Percentiles rank a stretch among this genome's conserved stretches.
These are phyloP conservation scores for Pseudonectria buxi DNA, from an alignment of 2,329 filamentous ascomycete species.

Conservation along the genomic window DNA sequence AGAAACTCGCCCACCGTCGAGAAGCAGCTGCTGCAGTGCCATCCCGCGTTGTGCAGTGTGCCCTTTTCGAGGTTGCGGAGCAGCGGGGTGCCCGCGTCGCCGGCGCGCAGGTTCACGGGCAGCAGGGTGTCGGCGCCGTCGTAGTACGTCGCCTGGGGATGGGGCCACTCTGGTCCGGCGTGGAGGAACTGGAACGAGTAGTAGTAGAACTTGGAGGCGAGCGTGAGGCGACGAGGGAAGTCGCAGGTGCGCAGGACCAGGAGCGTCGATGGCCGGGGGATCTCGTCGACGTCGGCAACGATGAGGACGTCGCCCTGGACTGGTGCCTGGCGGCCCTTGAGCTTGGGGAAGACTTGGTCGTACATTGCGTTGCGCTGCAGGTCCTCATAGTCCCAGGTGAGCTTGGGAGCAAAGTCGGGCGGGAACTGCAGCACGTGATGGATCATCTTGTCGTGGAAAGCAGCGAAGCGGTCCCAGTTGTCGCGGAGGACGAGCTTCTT, in stretches of 20 bases:
- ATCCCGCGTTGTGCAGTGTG: slow-evolving; percentile 43
- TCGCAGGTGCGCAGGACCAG: slow-evolving; percentile 42
- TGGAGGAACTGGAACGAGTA: slow-evolving; percentile 50
- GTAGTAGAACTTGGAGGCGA: slow-evolving; percentile 48
- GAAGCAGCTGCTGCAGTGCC: slow-evolving; percentile 60
- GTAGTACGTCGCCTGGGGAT: slow-evolving; percentile 55
- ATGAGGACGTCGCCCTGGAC: slow-evolving; percentile 47
- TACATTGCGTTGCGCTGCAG: slow-evolving; percentile 52
- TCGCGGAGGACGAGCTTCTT: slow-evolving; percentile 49
- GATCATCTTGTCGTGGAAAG: slow-evolving; percentile 55
- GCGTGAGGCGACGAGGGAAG: slow-evolving; percentile 46
- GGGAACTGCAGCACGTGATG: slow-evolving; percentile 47
- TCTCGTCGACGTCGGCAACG: slow-evolving; percentile 56
- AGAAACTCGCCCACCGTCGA: slow-evolving; percentile 47
- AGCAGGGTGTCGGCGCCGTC: slow-evolving; percentile 38
- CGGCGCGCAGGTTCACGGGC: slow-evolving; percentile 47
- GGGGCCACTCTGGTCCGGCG: slow-evolving; percentile 38
- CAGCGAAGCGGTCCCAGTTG: slow-evolving; percentile 44
- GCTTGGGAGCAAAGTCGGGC: slow-evolving; percentile 28
- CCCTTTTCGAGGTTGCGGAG: slow-evolving; percentile 36
- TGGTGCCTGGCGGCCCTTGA: slow-evolving; percentile 37
- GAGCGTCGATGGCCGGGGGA: slow-evolving; percentile 45
- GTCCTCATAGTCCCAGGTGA: slow-evolving; percentile 46
- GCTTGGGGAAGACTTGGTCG: slow-evolving; percentile 45
- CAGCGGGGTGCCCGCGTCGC: slow-evolving; percentile 34